Evolutionary conservation across 805 yeast species (phyloP).

Genomic region (Kuraishia capsulata): DNA sequence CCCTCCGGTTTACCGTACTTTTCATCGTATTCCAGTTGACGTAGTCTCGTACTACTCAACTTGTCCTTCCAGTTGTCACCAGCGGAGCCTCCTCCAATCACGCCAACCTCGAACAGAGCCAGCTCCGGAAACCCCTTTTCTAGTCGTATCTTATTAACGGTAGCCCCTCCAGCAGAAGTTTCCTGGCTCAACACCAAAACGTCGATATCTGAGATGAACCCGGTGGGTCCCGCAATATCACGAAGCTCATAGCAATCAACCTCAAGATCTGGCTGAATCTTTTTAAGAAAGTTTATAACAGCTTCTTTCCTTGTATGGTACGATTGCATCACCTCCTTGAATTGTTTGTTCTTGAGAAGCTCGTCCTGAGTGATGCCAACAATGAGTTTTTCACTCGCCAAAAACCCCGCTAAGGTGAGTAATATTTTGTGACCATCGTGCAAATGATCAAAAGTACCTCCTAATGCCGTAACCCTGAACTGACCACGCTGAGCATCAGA

Average conservation of each 20-base stretch:
- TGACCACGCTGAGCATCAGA: slow-evolving; percentile 10
- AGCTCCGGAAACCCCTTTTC: slow-evolving; percentile 47
- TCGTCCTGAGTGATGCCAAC: slow-evolving; percentile 80
- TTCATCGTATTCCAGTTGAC: slow-evolving; percentile 30
- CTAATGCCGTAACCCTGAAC: slow-evolving; percentile 51
- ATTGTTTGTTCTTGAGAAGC: slow-evolving; percentile 68
- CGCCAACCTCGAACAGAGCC: slow-evolving; percentile 43
- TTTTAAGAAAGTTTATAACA: slow-evolving; percentile 40
- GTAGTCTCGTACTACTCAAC: slow-evolving; percentile 75
- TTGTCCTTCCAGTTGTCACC: slow-evolving; percentile 53
- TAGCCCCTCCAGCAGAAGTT: slow-evolving; percentile 63
- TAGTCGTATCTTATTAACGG: slow-evolving; percentile 57
- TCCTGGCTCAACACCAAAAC: slow-evolving; percentile 78
- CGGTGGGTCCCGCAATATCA: slow-evolving; percentile 95
- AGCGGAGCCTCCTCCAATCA: slow-evolving; percentile 42
- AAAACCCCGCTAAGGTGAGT: slow-evolving; percentile 60
- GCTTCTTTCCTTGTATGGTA: slow-evolving; percentile 39
- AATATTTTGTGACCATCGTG: slow-evolving; percentile 94
- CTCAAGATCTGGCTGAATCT: slow-evolving; percentile 33
- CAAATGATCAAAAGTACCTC: slow-evolving; percentile 95
- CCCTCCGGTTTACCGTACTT: not conserved
- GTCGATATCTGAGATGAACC: slow-evolving; percentile 60
- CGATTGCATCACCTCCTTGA: slow-evolving; percentile 51
- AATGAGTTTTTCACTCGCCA: slow-evolving; percentile 47
- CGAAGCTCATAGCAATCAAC: slow-evolving; percentile 55